Percentiles rank a stretch among this genome's conserved stretches.
Conservation (phyloP, 495 filamentous ascomycete genomes). For the Rostrohypoxylon terebratum region DNA sequence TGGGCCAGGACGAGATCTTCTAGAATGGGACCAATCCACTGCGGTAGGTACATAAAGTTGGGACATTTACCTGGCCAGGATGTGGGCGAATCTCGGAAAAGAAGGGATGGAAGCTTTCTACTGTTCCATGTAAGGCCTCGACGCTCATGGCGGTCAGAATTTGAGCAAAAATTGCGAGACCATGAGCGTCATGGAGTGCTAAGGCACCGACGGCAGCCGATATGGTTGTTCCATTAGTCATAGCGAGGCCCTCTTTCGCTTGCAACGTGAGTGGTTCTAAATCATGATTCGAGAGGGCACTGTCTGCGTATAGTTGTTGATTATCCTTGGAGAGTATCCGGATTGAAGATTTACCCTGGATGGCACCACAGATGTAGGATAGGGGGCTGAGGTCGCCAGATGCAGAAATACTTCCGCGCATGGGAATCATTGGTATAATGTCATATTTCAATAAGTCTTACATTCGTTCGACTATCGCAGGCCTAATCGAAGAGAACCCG, state of each 20-base stretch:
- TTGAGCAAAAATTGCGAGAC: neutral
- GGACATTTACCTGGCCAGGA: neutral
- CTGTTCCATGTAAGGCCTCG: neutral
- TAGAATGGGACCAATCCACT: neutral
- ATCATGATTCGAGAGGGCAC: neutral
- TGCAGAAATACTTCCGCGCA: neutral
- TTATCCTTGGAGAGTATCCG: neutral
- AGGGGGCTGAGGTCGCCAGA: neutral
- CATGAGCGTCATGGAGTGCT: constrained; percentile 1
- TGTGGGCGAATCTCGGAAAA: neutral
- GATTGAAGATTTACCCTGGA: neutral
- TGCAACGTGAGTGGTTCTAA: neutral
- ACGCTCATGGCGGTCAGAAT: neutral
- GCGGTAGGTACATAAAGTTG: neutral
- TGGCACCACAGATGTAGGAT: neutral
- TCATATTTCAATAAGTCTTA: neutral
- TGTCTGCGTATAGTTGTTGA: neutral
- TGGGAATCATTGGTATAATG: neutral
- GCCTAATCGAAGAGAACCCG: neutral
- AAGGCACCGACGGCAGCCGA: neutral
- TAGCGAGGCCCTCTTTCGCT: neutral
- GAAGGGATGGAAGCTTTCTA: neutral
- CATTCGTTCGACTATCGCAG: neutral
- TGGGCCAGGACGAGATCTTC: neutral
- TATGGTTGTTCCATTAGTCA: neutral